phyloP scores from a whole-genome alignment of 2,329 filamentous ascomycete species.

The Ophiostoma sp. region DNA sequence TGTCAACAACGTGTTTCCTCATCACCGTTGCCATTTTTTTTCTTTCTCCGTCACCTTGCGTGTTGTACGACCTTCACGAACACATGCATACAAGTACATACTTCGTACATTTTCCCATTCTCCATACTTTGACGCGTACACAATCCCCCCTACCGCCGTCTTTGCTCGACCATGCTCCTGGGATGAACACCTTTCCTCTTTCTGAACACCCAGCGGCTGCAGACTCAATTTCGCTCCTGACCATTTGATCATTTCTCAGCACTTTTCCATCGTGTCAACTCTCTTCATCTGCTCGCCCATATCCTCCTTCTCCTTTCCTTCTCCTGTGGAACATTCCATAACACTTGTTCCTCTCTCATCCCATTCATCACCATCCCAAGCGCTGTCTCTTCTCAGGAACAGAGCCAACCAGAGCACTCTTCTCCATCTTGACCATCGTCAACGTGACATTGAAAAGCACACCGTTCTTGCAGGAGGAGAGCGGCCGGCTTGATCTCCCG shows the following conservation, averaged over 20 bases:
- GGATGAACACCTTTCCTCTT: conserved; percentile 1
- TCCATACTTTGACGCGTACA: neutral
- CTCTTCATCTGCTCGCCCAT: neutral
- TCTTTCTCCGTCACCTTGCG: neutral
- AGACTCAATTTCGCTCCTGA: neutral
- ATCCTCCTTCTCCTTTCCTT: neutral
- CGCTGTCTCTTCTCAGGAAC: neutral
- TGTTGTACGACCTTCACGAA: neutral
- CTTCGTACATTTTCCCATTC: neutral
- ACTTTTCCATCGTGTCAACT: neutral
- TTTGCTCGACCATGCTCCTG: neutral
- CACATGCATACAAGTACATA: neutral
- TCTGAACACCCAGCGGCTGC: conserved; percentile 20
- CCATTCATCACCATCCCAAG: neutral
- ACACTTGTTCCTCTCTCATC: neutral
- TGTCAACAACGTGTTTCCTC: conserved; percentile 17
- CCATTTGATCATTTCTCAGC: neutral
- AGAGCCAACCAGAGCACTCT: conserved; percentile 20
- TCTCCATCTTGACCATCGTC: neutral
- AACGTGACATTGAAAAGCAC: neutral
- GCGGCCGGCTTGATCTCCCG: too few relatives aligned
- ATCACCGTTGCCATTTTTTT: neutral
- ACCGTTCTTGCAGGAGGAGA: too few relatives aligned
- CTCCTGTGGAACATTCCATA: neutral
- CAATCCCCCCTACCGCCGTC: conserved; percentile 9